Percentiles rank a stretch among this genome's conserved stretches.
phyloP scores from a whole-genome alignment of 2,329 filamentous ascomycete species.

The Cercospora janseana region DNA sequence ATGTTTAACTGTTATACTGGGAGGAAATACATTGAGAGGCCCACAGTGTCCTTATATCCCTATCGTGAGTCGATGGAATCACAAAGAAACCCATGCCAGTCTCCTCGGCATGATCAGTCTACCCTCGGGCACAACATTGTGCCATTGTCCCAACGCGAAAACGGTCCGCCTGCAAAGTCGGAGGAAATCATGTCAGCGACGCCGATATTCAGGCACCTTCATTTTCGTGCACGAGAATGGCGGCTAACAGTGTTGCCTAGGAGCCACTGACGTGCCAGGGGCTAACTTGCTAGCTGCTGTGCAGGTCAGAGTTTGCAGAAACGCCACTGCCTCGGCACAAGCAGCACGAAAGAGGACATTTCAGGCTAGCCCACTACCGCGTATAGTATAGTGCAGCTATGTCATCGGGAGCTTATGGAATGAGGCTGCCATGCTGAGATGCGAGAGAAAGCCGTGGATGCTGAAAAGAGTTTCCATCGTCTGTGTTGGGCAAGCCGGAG shows the following conservation, averaged over 20 bases:
- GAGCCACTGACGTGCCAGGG: constrained; percentile 9
- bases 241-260: constrained; percentile 11
- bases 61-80: not conserved
- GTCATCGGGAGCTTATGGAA: constrained; percentile 1
- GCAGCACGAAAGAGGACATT: not conserved
- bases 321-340: constrained; percentile 12
- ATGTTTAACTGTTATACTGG: constrained; percentile 9
- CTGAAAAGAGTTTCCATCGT: constrained; percentile 9
- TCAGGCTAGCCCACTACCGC: constrained; percentile 4
- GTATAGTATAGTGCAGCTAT: not conserved
- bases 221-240: constrained; percentile 10
- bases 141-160: constrained; percentile 11
- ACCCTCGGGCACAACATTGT: not conserved
- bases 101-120: constrained; percentile 10
- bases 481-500: not conserved
- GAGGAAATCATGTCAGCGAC: not conserved
- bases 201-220: constrained; percentile 8
- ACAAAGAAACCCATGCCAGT: too few species aligned
- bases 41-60: constrained; percentile 5
- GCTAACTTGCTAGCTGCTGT: constrained; percentile 1
- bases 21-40: not conserved
- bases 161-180: constrained; percentile 11
- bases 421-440: not conserved
- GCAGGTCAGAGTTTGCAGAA: not conserved
- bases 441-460: not conserved